Evolutionary conservation across 805 yeast species (phyloP), one percentile per base, ranked within the genome.

Genomic region (Lipomyces orientalis): DNA sequence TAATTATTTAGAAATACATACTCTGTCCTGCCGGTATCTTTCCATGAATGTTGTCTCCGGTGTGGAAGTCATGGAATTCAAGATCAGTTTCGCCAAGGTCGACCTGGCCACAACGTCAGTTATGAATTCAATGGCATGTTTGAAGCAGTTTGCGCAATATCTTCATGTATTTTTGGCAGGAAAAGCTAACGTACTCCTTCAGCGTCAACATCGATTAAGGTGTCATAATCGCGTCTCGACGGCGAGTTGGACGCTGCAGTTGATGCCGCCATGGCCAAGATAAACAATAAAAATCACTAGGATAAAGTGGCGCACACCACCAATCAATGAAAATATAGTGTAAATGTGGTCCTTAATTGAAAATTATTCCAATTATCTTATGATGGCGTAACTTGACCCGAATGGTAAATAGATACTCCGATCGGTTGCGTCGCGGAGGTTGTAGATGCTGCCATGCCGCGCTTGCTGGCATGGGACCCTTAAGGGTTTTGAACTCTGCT

Each of bases 41-140:
- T 25, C 72, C 72, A 52, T 66, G 72, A 25, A 61, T 60, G 37
- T 70, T 67, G 19, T 56, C 71, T 31, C 69, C 68, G n/a, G 70
- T 70, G 61, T 67, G 71, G 54, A 69, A 70, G 56, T 70, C 73
- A 51, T 70, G 72, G 57, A 70, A 70, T 39, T 70, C 73, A 54
- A 67, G 66, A 31, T 70, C 73, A 33, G 72, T 70, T 62, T 69
- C 73, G 22, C 73, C 73, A 37, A 70, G 58, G 33, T 67, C 73
- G 59, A 66, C 65, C 67, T 65, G 35, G 9, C 29, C 16, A 29
- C 14, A 12, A 16, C n/a, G 19, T 19, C 54, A 37, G 39, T n/a
- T 16, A 19, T 35, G 16, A 51, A 34, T 10, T 56, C 33, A 34
- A 35, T n/a, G 33, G 25, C 4, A 35, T 37, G 22, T 9, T 43